Conservation (phyloP, 495 filamentous ascomycete species). For the Podospora anserina region DNA sequence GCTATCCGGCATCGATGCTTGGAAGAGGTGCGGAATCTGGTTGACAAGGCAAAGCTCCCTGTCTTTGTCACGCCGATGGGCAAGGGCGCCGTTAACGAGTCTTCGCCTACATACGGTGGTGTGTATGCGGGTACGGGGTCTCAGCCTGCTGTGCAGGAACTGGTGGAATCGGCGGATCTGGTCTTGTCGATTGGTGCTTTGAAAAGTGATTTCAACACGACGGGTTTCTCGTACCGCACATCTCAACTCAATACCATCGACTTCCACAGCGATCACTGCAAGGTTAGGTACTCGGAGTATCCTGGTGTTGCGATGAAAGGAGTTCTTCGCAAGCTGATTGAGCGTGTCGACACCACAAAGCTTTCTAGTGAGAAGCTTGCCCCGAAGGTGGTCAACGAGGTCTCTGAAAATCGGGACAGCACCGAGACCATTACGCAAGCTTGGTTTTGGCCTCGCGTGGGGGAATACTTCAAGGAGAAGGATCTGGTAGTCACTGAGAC, state of each 20-base stretch:
- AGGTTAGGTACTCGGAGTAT: conserved; percentile 77
- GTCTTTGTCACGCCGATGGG: conserved; percentile 91
- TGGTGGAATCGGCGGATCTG: conserved; percentile 77
- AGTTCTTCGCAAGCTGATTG: conserved; percentile 71
- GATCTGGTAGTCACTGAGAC: conserved; percentile 88
- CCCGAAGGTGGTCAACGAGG: conserved; percentile 54
- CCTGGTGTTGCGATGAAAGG: conserved; percentile 81
- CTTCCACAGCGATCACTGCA: conserved; percentile 75
- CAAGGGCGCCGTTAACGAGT: conserved; percentile 83
- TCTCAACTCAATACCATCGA: conserved; percentile 82
- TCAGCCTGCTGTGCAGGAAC: conserved; percentile 63
- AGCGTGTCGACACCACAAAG: conserved; percentile 56
- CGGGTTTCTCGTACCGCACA: conserved; percentile 82
- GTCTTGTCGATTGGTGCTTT: conserved; percentile 81
- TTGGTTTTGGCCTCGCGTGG: conserved; percentile 82
- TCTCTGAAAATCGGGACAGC: conserved; percentile 51
- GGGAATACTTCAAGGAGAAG: conserved; percentile 68
- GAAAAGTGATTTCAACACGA: conserved; percentile 84
- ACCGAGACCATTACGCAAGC: conserved; percentile 67
- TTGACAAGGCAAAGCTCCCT: conserved; percentile 72
- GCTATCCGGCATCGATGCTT: conserved; percentile 76
- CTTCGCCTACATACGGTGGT: conserved; percentile 70
- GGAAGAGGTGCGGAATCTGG: conserved; percentile 71
- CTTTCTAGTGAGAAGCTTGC: conserved; percentile 43
- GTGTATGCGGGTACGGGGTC: conserved; percentile 86